phyloP scores from a whole-genome alignment of 805 yeast species.

The Maudiozyma saulgeensis region DNA sequence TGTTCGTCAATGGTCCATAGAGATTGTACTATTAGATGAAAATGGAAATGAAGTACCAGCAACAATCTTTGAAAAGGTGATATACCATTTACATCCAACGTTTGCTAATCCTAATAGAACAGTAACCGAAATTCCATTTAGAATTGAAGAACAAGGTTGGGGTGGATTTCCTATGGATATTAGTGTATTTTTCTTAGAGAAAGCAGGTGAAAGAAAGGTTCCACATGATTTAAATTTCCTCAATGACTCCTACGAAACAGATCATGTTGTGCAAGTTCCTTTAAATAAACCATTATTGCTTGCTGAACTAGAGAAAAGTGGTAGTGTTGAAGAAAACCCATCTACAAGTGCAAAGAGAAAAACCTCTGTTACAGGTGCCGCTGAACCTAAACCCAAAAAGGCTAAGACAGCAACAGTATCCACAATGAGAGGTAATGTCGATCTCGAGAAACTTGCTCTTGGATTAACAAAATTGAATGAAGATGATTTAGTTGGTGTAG shows the following conservation, averaged over 20 bases:
- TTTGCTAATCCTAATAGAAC: conserved; percentile 81
- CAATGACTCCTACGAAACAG: conserved; percentile 66
- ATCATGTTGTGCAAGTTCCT: conserved; percentile 71
- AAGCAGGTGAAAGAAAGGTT: conserved; percentile 79
- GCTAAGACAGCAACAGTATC: conserved; percentile 34
- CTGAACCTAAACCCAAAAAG: conserved; percentile 39
- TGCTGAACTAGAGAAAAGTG: conserved; percentile 68
- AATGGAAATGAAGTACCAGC: conserved; percentile 85
- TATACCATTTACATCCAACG: conserved; percentile 91
- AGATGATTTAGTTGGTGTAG: conserved; percentile 89
- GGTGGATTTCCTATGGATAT: conserved; percentile 92
- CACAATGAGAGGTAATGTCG: conserved; percentile 65
- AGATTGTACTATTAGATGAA: conserved; percentile 64
- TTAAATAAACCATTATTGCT: conserved; percentile 64
- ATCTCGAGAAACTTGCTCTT: conserved; percentile 82
- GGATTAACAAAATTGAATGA: conserved; percentile 81
- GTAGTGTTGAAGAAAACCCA: conserved; percentile 56
- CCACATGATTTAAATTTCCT: conserved; percentile 85
- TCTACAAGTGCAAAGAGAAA: conserved; percentile 21
- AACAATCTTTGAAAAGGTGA: conserved; percentile 79
- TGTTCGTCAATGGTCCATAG: conserved; percentile 86
- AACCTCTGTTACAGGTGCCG: conserved; percentile 6
- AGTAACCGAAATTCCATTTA: conserved; percentile 75
- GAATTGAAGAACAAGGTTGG: conserved; percentile 92
- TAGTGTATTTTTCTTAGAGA: conserved; percentile 70